phyloP scores from a whole-genome alignment of 164 flowering plant species.

The Kingdonia uniflora region DNA sequence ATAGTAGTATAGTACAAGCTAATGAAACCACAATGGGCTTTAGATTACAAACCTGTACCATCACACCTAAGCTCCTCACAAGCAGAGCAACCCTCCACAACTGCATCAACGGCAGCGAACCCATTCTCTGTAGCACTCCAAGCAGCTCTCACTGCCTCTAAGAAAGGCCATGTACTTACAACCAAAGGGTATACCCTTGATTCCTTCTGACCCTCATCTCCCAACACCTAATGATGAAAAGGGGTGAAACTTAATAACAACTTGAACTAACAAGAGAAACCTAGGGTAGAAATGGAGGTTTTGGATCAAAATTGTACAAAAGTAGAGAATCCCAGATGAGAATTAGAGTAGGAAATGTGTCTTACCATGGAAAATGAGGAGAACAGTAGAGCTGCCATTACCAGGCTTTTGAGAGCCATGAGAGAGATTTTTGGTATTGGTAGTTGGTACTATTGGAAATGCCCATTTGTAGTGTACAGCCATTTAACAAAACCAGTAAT shows the following conservation, averaged over 20 bases:
- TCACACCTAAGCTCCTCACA: constrained; percentile 91
- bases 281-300: neutral
- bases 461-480: no score
- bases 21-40: no score
- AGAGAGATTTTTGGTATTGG: no score
- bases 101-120: constrained; percentile 66
- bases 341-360: neutral
- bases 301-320: neutral
- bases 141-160: constrained; percentile 81
- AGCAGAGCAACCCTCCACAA: constrained; percentile 93
- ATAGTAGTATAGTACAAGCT: no score
- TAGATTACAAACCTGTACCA: constrained; percentile 75
- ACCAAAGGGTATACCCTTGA: constrained; percentile 50
- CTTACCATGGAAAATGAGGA: constrained; percentile 11
- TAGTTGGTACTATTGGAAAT: no score
- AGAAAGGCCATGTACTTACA: constrained; percentile 92
- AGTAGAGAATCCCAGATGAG: neutral
- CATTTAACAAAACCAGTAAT: no score
- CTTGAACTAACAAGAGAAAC: constrained; percentile 1
- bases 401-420: constrained; percentile 9
- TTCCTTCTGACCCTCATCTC: constrained; percentile 18
- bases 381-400: constrained; percentile 4
- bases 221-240: constrained; percentile 27
- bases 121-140: constrained; percentile 71
- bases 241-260: neutral